Percentiles rank a stretch among this genome's conserved stretches.
Conservation (phyloP, 495 filamentous ascomycete genomes). For the Aspergillus carlsbadensis region DNA sequence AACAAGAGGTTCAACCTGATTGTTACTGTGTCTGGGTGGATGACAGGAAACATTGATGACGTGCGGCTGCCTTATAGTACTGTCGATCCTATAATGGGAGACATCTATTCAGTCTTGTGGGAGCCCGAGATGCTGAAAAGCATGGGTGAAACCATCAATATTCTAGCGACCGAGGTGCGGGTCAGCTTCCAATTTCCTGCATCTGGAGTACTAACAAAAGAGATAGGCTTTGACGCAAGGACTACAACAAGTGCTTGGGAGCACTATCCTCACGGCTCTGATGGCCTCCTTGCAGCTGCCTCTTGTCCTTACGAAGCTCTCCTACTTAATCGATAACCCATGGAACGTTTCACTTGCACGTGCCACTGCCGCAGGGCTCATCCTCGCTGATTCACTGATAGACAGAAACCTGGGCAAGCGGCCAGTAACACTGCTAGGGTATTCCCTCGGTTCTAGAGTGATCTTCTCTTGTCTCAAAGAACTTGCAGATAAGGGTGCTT, state of each 20-base stretch:
- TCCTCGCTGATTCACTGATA: constrained; percentile 91
- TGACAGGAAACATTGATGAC: constrained; percentile 97
- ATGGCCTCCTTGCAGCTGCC: constrained; percentile 96
- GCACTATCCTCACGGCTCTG: constrained; percentile 79
- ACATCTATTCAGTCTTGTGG: constrained; percentile 96
- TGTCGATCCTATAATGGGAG: constrained; percentile 95
- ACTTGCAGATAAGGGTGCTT: constrained; percentile 81
- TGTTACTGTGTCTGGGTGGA: constrained; percentile 94
- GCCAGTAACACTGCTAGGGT: constrained; percentile 94
- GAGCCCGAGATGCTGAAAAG: constrained; percentile 96
- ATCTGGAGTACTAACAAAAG: constrained; percentile 8
- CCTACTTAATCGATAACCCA: constrained; percentile 97
- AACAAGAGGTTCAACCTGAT: constrained; percentile 97
- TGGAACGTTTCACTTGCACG: constrained; percentile 94
- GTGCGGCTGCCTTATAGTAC: constrained; percentile 94
- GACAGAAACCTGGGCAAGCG: constrained; percentile 88
- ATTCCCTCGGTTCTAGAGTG: constrained; percentile 87
- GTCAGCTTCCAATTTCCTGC: not conserved
- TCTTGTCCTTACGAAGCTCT: constrained; percentile 87
- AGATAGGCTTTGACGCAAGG: constrained; percentile 86
- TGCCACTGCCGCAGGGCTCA: constrained; percentile 83
- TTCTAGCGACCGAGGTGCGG: constrained; percentile 91
- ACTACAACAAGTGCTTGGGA: constrained; percentile 91
- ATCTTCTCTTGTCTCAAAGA: constrained; percentile 93
- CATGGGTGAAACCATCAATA: constrained; percentile 98